These are phyloP conservation scores for Penicillium sp. DNA, from an alignment of 2,329 filamentous ascomycete species.

Conservation along the genomic window DNA sequence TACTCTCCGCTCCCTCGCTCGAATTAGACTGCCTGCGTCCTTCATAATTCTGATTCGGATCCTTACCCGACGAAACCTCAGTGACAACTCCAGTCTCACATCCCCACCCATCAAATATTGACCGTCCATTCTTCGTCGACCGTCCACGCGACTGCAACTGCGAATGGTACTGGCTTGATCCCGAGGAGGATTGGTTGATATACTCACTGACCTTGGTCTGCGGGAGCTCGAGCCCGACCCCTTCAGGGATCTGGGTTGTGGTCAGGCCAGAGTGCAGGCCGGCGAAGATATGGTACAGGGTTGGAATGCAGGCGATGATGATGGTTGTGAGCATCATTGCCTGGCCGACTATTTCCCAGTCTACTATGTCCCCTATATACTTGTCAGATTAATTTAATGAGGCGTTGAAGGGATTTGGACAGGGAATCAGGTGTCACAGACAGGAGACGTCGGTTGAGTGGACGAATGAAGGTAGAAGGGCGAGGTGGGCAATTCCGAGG, in stretches of 20 bases:
- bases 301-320: slow-evolving; percentile 26
- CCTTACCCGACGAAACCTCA: no score
- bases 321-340: slow-evolving; percentile 26
- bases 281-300: slow-evolving; percentile 27
- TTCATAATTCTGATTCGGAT: no score
- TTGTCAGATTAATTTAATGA: slow-evolving; percentile 2
- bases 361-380: slow-evolving; percentile 17
- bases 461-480: slow-evolving; percentile 17
- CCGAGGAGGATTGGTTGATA: no score
- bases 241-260: slow-evolving; percentile 17
- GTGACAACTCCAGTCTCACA: no score
- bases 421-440: slow-evolving; percentile 2
- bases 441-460: slow-evolving; percentile 21
- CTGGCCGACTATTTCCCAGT: slow-evolving; percentile 18
- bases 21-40: no score
- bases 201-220: not conserved
- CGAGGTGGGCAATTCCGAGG: slow-evolving; percentile 16
- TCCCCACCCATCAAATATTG: no score
- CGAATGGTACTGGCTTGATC: no score
- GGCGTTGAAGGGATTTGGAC: not conserved
- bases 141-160: no score
- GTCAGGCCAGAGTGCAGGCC: slow-evolving; percentile 24
- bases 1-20: no score
- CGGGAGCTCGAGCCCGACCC: slow-evolving; percentile 13
- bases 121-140: no score